Base-by-base conservation (phyloP, 2,329 filamentous ascomycete species). In the Hypomyces rosellus region DNA sequence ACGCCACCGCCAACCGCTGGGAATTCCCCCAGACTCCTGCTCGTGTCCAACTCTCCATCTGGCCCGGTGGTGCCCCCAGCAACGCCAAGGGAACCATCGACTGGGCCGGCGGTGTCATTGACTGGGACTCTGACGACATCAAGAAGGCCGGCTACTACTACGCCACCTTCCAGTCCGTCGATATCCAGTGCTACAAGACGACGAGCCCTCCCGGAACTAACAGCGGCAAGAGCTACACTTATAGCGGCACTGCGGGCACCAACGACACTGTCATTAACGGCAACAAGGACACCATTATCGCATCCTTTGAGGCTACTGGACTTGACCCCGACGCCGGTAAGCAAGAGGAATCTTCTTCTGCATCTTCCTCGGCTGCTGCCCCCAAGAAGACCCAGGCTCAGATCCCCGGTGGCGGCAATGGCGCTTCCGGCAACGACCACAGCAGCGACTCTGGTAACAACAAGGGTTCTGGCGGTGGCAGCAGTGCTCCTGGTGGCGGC, bases 11-110 rank as follows among this genome's bases (percentile, higher is more conserved):
- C 51, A 86, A 91, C 69, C 84, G 84, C 68, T 99, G 85, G 78
- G 76, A 86, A 61, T 99, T 81, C 75, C 93, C 93, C 6, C 93
- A 97, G 73, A 95, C 91, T 0, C 93, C 93, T 4, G 73, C 91
- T 14, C 88, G 92, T 59, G 81, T 99, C 47, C 89, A 96, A 74
- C 78, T 99, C 46, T 97, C 93, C 14, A 83, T 99, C 63, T 99
- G 93, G 93, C 93, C 93, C 38, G 93, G 89, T 62, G 93, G 93
- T 65, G 80, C 88, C 43, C 71, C 82, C 9, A 78, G 77, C 63
- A 96, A 96, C 68, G 86, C 81, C 38, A 65, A 87, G 66, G 93
- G 93, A 50, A 97, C 93, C 34, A 80, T 96, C 57, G 77, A 84
- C 48, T 99, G 93, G 93, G 89, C 92, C 15, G 93, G 93, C 63